A percentile compares a stretch with the other conserved stretches of the same genome.
Conservation (phyloP, 148 eudicot species). For the Selenicereus undatus region DNA sequence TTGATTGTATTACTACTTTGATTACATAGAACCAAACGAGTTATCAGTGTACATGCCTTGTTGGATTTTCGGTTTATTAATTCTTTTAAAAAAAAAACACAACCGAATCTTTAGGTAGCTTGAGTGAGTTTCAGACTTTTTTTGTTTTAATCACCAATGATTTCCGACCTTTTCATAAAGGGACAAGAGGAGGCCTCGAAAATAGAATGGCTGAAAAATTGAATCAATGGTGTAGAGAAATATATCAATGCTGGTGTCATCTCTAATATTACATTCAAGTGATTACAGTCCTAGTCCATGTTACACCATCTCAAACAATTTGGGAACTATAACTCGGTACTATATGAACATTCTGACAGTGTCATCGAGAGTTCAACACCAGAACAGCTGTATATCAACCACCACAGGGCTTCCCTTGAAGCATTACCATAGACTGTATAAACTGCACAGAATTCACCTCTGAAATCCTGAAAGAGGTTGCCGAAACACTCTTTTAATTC, state of each 20-base stretch:
- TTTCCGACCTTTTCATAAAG: too few species aligned
- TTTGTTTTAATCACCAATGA: too few species aligned
- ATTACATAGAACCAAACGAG: too few species aligned
- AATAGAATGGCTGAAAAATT: neutral
- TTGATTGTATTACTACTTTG: too few species aligned
- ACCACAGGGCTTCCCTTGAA: neutral
- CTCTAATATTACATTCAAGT: neutral
- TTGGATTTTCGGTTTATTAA: too few species aligned
- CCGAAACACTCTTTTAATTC: neutral
- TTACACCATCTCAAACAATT: neutral
- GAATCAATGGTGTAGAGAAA: neutral
- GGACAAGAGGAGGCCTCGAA: too few species aligned
- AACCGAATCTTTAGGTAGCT: too few species aligned
- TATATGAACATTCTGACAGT: neutral
- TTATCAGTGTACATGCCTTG: too few species aligned
- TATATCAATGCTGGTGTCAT: neutral
- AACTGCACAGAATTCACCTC: conserved; percentile 14
- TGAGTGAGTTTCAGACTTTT: too few species aligned
- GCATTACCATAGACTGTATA: conserved; percentile 8
- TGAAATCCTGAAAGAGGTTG: neutral
- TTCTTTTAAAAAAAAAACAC: too few species aligned
- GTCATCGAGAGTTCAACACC: neutral
- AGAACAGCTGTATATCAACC: neutral
- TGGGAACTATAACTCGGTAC: neutral
- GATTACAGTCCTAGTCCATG: conserved; percentile 13